Conservation (phyloP, 768 basidiomycete species). For the Boletus rufocinnamomeus region DNA sequence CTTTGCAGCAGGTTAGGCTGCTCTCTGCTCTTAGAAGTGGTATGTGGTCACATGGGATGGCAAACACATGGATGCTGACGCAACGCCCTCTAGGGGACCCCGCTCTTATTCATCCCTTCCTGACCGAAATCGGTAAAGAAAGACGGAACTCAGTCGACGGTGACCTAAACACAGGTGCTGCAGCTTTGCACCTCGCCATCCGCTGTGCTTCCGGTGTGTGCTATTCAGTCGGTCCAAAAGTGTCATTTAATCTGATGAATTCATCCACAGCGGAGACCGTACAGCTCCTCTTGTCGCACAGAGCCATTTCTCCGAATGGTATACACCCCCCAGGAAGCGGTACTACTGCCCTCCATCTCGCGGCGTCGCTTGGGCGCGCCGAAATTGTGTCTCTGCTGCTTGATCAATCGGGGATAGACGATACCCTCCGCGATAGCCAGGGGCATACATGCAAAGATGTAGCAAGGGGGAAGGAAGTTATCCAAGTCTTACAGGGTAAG, state of each 20-base stretch:
- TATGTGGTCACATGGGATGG: constrained; percentile 28
- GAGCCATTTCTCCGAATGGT: constrained; percentile 78
- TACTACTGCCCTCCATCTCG: constrained; percentile 70
- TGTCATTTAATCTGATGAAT: constrained; percentile 5
- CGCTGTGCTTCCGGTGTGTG: constrained; percentile 74
- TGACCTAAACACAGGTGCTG: constrained; percentile 65
- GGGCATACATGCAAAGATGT: constrained; percentile 73
- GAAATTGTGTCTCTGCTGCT: constrained; percentile 77
- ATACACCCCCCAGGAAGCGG: constrained; percentile 73
- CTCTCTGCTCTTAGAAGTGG: constrained; percentile 64
- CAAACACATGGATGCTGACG: background rate
- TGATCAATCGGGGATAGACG: constrained; percentile 79
- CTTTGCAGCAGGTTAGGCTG: constrained; percentile 65
- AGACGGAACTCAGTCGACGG: constrained; percentile 50
- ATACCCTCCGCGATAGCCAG: constrained; percentile 65
- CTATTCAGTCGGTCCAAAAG: background rate
- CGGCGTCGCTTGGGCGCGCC: constrained; percentile 67
- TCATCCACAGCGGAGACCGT: constrained; percentile 61
- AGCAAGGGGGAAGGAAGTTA: constrained; percentile 65
- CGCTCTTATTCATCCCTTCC: constrained; percentile 75
- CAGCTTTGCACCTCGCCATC: constrained; percentile 80
- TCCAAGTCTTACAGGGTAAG: constrained; percentile 70
- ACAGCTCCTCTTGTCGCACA: constrained; percentile 64
- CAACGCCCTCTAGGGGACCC: constrained; percentile 58
- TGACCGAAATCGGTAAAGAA: constrained; percentile 74